Base-by-base conservation (phyloP, 768 basidiomycete genomes). In the Gyrodon lividus region DNA sequence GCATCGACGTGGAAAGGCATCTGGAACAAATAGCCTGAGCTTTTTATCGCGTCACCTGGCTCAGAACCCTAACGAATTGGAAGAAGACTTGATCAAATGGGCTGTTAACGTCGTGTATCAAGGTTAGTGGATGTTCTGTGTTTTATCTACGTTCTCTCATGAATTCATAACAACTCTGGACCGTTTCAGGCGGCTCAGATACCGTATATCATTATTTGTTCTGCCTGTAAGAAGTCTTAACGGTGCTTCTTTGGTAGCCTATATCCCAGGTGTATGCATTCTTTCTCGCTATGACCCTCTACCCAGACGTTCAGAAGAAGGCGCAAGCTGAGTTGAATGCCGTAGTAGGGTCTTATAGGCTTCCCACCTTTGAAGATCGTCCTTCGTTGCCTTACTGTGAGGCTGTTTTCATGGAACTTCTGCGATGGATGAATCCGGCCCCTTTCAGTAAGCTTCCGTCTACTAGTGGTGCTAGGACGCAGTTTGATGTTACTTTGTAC, bases 171-270 rank as follows among this genome's bases (percentile, higher is more conserved):
- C n/a, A 10, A 10, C 3, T 26, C 14, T 46, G 7, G 4, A 26
- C 7, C 7, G 2, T 10, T 55, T 16, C 45, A 76, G 77, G 74
- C 51, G 78, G 79, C 13, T 76, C 78, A 1, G 79, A 80, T 57
- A 80, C 77, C 45, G 48, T 52, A 31, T n/a, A 41, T 39, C 68
- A 59, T 80, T 48, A 74, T 76, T 2, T 56, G 51, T 16, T 71
- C 70, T 14, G 68, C 79, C n/a, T 66, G 12, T 80, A 2, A 80
- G 79, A 1, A 68, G 46, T 9, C 10, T 6, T 19, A 13, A 34
- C 2, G 22, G 8, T 30, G 8, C 9, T 24, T 24, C 61, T 75
- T 43, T 62, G 12, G 28, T 39, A 33, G 54, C 30, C 46, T 16
- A 40, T 42, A 17, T 34, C 51, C 30, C 16, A 52, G 2, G 20